Evolutionary conservation across 441 rosid genomes (phyloP).

Genomic region (Arabidopsis lyrata): DNA sequence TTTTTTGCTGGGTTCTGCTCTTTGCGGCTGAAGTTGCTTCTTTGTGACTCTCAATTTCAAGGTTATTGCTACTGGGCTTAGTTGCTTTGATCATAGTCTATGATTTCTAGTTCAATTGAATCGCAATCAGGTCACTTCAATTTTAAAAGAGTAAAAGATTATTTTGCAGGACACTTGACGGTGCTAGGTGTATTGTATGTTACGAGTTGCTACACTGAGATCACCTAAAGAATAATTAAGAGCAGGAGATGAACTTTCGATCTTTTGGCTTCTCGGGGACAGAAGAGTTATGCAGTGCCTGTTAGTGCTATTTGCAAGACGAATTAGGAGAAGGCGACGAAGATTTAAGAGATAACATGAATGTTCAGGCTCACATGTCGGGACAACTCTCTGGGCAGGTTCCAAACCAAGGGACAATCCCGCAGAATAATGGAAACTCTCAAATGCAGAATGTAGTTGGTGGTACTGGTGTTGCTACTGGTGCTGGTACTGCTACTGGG

Average conservation of each 20-base stretch:
- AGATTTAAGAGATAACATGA: conserved; percentile 55
- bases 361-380: conserved; percentile 81
- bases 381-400: conserved; percentile 79
- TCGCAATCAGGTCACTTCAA: conserved; percentile 16
- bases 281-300: conserved; percentile 49
- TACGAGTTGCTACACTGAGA: conserved; percentile 21
- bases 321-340: conserved; percentile 43
- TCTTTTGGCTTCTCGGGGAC: conserved; percentile 32
- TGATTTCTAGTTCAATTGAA: conserved; percentile 16
- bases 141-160: background rate
- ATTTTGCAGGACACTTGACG: conserved; percentile 29
- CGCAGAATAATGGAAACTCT: conserved; percentile 78
- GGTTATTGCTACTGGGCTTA: conserved; percentile 25
- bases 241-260: conserved; percentile 46
- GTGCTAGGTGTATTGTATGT: background rate
- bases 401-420: conserved; percentile 66
- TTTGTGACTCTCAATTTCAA: conserved; percentile 31
- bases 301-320: conserved; percentile 41
- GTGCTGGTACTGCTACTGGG: conserved; percentile 16
- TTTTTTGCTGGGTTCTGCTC: conserved; percentile 21
- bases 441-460: conserved; percentile 71
- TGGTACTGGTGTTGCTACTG: conserved; percentile 42
- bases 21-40: conserved; percentile 30
- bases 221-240: conserved; percentile 29
- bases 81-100: conserved; percentile 23